phyloP scores from a whole-genome alignment of 805 yeast genomes.

The Lipomyces spencermartinsiae region DNA sequence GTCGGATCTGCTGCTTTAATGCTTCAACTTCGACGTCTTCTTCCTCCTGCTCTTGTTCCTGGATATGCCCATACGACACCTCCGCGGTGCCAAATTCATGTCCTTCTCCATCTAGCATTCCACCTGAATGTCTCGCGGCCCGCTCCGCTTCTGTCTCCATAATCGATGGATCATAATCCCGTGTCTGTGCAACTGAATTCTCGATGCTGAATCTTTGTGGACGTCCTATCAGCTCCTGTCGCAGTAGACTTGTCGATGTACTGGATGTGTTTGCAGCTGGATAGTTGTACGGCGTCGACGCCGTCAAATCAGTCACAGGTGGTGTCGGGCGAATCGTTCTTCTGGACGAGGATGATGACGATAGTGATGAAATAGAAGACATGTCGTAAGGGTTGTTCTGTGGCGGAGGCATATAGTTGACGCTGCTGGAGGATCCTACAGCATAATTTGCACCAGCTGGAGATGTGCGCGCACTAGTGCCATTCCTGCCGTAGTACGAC shows the following conservation, averaged over 20 bases:
- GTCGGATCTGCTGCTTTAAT: conserved; percentile 79
- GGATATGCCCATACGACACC: not conserved
- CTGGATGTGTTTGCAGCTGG: not conserved
- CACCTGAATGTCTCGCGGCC: conserved; percentile 6
- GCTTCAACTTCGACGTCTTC: conserved; percentile 85
- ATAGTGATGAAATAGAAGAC: conserved; percentile 4
- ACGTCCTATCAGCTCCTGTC: not conserved
- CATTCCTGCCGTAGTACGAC: not conserved
- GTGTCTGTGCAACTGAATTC: not conserved
- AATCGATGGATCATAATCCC: conserved; percentile 34
- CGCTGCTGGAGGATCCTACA: not conserved
- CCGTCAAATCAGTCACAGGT: not conserved
- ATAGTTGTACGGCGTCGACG: not conserved
- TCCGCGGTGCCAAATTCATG: not conserved
- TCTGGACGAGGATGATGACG: not conserved
- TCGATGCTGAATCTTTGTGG: not conserved
- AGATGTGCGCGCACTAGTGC: conserved; percentile 1
- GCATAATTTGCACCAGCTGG: not conserved
- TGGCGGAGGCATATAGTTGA: not conserved
- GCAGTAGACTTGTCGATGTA: not conserved
- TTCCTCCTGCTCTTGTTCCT: conserved; percentile 21
- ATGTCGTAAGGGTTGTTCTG: not conserved
- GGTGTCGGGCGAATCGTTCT: not conserved
- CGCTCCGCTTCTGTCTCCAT: conserved; percentile 39
- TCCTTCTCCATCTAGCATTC: conserved; percentile 3